Evolutionary conservation across 2,329 filamentous ascomycete species (phyloP).

Genomic region (Phialemonium atrogriseum): DNA sequence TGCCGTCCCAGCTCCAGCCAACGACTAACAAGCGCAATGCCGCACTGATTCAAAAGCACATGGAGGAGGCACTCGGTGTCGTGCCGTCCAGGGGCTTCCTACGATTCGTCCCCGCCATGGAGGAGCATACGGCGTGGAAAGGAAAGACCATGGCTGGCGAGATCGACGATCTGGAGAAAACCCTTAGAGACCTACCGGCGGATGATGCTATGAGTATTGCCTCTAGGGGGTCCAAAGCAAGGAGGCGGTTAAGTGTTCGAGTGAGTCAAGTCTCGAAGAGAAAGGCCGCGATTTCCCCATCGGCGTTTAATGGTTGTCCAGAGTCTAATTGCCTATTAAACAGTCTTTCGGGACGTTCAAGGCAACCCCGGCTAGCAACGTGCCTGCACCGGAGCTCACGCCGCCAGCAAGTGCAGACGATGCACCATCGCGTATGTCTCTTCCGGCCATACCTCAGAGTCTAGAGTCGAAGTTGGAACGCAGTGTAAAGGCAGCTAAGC

Average conservation of each 20-base stretch:
- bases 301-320: slow-evolving; percentile 3
- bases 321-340: slow-evolving; percentile 1
- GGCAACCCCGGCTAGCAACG: background rate
- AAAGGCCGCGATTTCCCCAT: too few relatives aligned
- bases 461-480: too few relatives aligned
- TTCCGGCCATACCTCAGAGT: background rate
- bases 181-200: background rate
- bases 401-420: background rate
- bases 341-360: slow-evolving; percentile 1
- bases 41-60: slow-evolving; percentile 65
- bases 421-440: background rate
- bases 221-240: slow-evolving; percentile 12
- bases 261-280: too few relatives aligned
- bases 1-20: slow-evolving; percentile 60
- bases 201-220: slow-evolving; percentile 1
- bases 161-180: slow-evolving; percentile 45
- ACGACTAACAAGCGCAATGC: slow-evolving; percentile 76
- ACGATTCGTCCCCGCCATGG: slow-evolving; percentile 59
- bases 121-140: slow-evolving; percentile 64
- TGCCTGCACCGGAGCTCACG: background rate
- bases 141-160: slow-evolving; percentile 63
- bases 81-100: slow-evolving; percentile 59
- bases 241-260: slow-evolving; percentile 28
- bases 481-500: slow-evolving; percentile 21
- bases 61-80: slow-evolving; percentile 64